Evolutionary conservation across 257 asterid genomes (phyloP), one percentile per base, ranked within the genome.

Genomic region (Craterostigma plantagineum): DNA sequence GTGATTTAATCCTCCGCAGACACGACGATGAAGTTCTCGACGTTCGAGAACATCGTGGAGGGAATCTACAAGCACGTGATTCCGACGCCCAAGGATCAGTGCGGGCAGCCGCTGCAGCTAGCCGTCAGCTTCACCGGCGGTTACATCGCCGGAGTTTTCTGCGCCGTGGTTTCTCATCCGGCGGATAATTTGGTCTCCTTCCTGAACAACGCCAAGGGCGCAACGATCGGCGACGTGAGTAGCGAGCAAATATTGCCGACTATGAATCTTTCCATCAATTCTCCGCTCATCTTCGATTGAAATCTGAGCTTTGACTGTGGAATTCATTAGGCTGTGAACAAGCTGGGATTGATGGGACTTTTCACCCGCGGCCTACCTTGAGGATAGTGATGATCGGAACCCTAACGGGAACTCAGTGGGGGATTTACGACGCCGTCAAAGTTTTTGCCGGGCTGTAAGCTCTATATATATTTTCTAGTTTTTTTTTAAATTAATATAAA

Each of bases 381-480:
- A 91, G 95, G 58, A 83, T 83, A 48, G 92, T 83, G 59, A 83
- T 83, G 95, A 79, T 83, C 52, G 95, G 95, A 33, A 83, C 95
- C 36, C 93, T 83, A 36, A 79, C 95, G 11, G 95, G 95, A 43
- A 91, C 93, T n/a, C 95, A 83, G 43, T 83, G 95, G 95, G 95
- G 95, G 16, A 70, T 83, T 71, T 83, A 83, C 45, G 95, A 83
- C 49, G 93, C 95, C 38, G 79, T 83, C 76, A 83, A 83, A 71
- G 93, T 83, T 45, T 83, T 63, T 42, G 93, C 74, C 48, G 95
- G 95, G 42, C 68, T 83, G 95, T 83, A 79, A 79, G 92, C 67
- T 40, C n/a, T n/a, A n/a, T n/a, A n/a, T n/a, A n/a, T n/a, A n/a
- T n/a, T n/a, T n/a, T n/a, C n/a, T n/a, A n/a, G n/a, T n/a, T n/a